Base-by-base conservation (phyloP, 768 basidiomycete genomes). In the Paxillus involutus region DNA sequence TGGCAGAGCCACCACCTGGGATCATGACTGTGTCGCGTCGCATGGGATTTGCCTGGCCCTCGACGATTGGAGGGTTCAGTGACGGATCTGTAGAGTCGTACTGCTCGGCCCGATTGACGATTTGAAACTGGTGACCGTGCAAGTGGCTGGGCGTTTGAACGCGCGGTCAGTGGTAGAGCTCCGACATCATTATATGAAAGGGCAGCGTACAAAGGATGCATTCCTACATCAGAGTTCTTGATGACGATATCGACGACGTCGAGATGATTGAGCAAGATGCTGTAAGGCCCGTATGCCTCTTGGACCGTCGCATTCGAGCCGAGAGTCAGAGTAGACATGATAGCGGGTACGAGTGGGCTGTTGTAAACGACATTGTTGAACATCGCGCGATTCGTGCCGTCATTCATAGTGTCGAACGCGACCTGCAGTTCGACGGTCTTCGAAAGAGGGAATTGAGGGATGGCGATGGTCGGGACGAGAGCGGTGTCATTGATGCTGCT, bases 1-100 rank as follows among this genome's bases (percentile, higher is more conserved):
- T 89, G 11, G 80, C 88, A 3, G 85, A 85, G 17, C 80, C 71
- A 54, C 77, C 78, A 4, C 83, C 78, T 3, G 89, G 88, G 47
- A 97, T 82, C 52, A 84, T 80, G 14, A 96, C 75, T 0, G 93
- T 95, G 70, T 99, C 96, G 39, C 96, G 81, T n/a, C 93, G 85
- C 64, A 95, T 83, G 2, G 95, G 96, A 73, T 98, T 99, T 1
- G 74, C 67, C 61, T 92, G 89, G 13, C 82, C 85, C 71, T 93
- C 89, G 21, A 79, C 74, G 52, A 92, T 72, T 0, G 89, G 86
- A 13, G 92, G 94, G 72, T 96, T 96, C 44, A 94, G 75, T 1
- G 73, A 62, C 0, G 89, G 81, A 70, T 98, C 90, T 61, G 79
- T 72, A 1, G 88, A 87, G 0, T 82, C 82, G 60, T 85, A 92